Evolutionary conservation across 768 basidiomycete genomes (phyloP).

Genomic region (Kwoniella shandongensis): DNA sequence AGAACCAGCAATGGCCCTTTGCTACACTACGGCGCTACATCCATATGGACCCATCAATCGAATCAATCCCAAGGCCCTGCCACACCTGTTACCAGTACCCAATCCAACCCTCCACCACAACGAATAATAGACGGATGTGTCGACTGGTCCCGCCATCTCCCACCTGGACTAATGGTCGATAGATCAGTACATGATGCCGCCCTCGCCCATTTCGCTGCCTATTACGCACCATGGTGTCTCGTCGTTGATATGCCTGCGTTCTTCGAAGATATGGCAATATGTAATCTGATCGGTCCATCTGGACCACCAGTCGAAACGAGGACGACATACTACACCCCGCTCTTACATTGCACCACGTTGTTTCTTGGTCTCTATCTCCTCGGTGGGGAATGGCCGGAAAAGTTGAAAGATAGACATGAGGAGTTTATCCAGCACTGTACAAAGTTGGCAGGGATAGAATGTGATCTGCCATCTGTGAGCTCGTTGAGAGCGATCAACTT

Average conservation of each 20-base stretch:
- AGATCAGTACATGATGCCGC: constrained; percentile 18
- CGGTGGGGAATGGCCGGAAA: constrained; percentile 10
- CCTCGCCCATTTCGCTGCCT: constrained; percentile 20
- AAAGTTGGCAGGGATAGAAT: constrained; percentile 13
- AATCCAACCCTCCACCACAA: background rate
- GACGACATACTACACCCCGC: constrained; percentile 25
- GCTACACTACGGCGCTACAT: constrained; percentile 28
- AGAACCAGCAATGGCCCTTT: constrained; percentile 8
- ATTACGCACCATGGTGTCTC: constrained; percentile 24
- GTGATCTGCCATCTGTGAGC: constrained; percentile 26
- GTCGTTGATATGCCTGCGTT: constrained; percentile 27
- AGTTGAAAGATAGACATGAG: constrained; percentile 12
- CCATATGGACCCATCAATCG: constrained; percentile 22
- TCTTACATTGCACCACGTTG: constrained; percentile 21
- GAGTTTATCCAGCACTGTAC: constrained; percentile 24
- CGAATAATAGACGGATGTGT: constrained; percentile 19
- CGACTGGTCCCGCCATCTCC: constrained; percentile 27
- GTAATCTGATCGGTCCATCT: constrained; percentile 15
- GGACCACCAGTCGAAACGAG: background rate
- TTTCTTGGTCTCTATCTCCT: constrained; percentile 19
- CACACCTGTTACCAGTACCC: constrained; percentile 4
- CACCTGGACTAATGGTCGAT: constrained; percentile 14
- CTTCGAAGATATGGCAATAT: constrained; percentile 14
- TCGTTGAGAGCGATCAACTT: constrained; percentile 19
- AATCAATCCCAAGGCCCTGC: no score